A percentile compares a stretch with the other conserved stretches of the same genome.
phyloP scores from a whole-genome alignment of 305 asterid species.

The Galium porrigens region DNA sequence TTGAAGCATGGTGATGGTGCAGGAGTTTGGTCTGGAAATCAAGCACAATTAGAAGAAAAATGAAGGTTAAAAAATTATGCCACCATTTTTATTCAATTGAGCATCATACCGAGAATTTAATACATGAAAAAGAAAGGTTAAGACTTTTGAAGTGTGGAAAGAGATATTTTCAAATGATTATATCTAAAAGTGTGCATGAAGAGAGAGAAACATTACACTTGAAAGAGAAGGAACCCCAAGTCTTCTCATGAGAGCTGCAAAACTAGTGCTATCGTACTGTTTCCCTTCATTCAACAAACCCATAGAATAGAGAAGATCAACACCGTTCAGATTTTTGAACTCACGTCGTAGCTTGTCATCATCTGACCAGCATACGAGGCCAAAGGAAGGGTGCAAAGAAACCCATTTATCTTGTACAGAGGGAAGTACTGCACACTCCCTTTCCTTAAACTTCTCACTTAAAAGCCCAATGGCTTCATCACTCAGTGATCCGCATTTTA shows the following conservation, averaged over 20 bases:
- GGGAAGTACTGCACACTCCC: constrained; percentile 61
- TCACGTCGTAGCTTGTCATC: constrained; percentile 49
- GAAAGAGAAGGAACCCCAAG: constrained; percentile 66
- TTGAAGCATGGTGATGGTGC: background rate
- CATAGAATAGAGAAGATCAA: constrained; percentile 57
- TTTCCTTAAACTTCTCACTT: constrained; percentile 43
- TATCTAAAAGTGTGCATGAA: constrained; percentile 1
- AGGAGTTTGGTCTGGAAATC: no score
- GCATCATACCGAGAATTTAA: background rate
- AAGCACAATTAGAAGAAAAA: background rate
- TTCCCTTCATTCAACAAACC: constrained; percentile 42
- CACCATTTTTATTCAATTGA: background rate
- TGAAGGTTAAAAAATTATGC: background rate
- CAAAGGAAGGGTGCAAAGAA: constrained; percentile 66
- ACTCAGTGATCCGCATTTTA: constrained; percentile 54
- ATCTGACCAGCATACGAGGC: constrained; percentile 78
- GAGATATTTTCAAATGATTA: background rate
- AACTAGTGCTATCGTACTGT: constrained; percentile 33
- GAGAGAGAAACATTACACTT: constrained; percentile 32
- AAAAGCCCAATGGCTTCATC: constrained; percentile 49
- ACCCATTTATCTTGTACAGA: constrained; percentile 89
- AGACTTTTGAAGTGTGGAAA: background rate
- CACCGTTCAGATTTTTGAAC: constrained; percentile 43
- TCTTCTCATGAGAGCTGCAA: constrained; percentile 35
- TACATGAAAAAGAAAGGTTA: background rate